These are phyloP conservation scores for Populus hybrid DNA, from an alignment of 441 rosid genomes.

Conservation along the genomic window DNA sequence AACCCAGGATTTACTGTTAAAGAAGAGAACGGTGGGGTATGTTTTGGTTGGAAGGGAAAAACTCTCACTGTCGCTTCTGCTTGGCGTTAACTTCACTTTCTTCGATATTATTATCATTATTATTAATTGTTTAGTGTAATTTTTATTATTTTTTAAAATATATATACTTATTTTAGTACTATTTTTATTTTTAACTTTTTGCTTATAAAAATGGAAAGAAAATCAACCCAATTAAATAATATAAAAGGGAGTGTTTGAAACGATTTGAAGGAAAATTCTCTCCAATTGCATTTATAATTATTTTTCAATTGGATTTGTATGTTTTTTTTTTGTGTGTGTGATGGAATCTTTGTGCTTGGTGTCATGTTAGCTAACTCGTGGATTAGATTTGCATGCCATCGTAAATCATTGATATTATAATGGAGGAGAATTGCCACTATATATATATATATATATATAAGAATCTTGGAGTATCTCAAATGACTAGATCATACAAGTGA, in stretches of 20 bases:
- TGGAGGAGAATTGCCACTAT: no score
- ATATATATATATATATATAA: no score
- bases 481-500: no score
- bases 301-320: no score
- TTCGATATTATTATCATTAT: constrained; percentile 25
- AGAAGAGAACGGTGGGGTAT: constrained; percentile 76
- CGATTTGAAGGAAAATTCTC: constrained; percentile 26
- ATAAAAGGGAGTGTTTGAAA: constrained; percentile 35
- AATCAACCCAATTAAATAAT: constrained; percentile 25
- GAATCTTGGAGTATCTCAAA: no score
- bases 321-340: no score
- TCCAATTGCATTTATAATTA: background rate
- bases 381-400: no score
- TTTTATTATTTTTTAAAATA: background rate
- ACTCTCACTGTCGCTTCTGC: constrained; percentile 95
- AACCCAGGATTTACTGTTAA: constrained; percentile 75
- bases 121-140: background rate
- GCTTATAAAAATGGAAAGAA: constrained; percentile 34
- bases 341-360: no score
- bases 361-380: no score
- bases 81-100: constrained; percentile 62
- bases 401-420: no score
- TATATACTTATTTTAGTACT: constrained; percentile 12
- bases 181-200: constrained; percentile 22
- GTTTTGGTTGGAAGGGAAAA: constrained; percentile 90